Percentiles rank a stretch among this genome's conserved stretches.
phyloP scores from a whole-genome alignment of 805 yeast species.

The Maudiozyma barnettii region DNA sequence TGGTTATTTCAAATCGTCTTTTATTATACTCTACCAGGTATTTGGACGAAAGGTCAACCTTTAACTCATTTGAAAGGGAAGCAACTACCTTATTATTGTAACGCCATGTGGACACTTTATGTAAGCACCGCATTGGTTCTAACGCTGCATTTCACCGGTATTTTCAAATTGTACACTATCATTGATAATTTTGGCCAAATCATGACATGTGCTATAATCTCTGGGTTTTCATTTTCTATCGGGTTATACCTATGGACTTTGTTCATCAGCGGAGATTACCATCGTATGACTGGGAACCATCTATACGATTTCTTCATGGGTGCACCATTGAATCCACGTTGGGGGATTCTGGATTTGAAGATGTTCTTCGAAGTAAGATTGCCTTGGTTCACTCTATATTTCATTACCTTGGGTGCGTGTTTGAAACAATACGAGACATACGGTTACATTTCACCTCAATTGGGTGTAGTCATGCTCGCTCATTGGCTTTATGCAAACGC shows the following conservation, averaged over 20 bases:
- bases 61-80: conserved; percentile 68
- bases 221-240: conserved; percentile 65
- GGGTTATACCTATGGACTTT: conserved; percentile 62
- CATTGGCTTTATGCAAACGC: conserved; percentile 95
- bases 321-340: conserved; percentile 91
- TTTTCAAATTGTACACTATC: conserved; percentile 65
- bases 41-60: conserved; percentile 93
- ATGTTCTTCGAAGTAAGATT: conserved; percentile 96
- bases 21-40: conserved; percentile 81
- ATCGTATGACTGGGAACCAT: conserved; percentile 84
- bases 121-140: conserved; percentile 49
- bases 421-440: conserved; percentile 72
- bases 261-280: conserved; percentile 61
- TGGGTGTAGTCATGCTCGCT: conserved; percentile 62
- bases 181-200: conserved; percentile 81
- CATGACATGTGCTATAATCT: conserved; percentile 82
- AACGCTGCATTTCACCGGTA: conserved; percentile 59
- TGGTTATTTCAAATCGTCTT: conserved; percentile 59
- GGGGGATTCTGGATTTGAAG: conserved; percentile 86
- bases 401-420: conserved; percentile 63
- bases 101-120: conserved; percentile 82
- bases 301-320: conserved; percentile 94
- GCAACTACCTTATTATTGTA: conserved; percentile 87
- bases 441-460: conserved; percentile 73
- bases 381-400: conserved; percentile 90